Evolutionary conservation across 495 filamentous ascomycete species (phyloP), one percentile per base, ranked within the genome.

Genomic region (Penicillium silybi): DNA sequence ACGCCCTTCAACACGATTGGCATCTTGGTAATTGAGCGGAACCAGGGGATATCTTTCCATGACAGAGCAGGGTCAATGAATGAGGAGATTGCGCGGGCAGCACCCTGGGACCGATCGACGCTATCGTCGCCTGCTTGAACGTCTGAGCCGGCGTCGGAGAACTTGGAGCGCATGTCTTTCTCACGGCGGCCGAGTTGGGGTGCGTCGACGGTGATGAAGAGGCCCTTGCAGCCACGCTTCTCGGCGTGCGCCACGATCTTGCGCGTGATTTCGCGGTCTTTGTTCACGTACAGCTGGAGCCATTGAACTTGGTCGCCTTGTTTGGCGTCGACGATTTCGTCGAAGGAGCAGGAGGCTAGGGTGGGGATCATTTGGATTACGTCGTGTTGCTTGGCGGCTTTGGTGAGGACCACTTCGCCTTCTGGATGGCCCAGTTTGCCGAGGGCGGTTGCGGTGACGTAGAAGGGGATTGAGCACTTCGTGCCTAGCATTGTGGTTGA

Each of bases 251-350:
- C 63, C 19, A 99, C 85, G 60, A 99, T 97, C 51, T 83, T 79
- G 71, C 89, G 80, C 20, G 93, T 99, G 65, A 97, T 91, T 39
- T 78, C 82, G 44, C 95, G 86, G 75, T 99, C 86, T 66, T 96
- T 92, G 80, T 99, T 99, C 49, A 99, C 93, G 74, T 99, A 99
- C 0, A 99, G 80, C 70, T 99, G 93, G 43, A 99, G 75, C 95
- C 95, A 97, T 69, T 97, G 93, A 1, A 90, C 84, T 64, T 97
- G 93, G 50, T 85, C 86, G 10, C 80, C 88, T 54, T 81, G 73
- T 35, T 79, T 80, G 25, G 92, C 93, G 64, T 96, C 95, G 54
- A 92, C 73, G 46, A 98, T 95, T 69, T 98, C 95, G 71, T 97
- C 93, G 63, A 98, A 97, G 16, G 89, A 89, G 73, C 95, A 97